Base-by-base conservation (phyloP, 768 basidiomycete genomes). In the Russula lepida region DNA sequence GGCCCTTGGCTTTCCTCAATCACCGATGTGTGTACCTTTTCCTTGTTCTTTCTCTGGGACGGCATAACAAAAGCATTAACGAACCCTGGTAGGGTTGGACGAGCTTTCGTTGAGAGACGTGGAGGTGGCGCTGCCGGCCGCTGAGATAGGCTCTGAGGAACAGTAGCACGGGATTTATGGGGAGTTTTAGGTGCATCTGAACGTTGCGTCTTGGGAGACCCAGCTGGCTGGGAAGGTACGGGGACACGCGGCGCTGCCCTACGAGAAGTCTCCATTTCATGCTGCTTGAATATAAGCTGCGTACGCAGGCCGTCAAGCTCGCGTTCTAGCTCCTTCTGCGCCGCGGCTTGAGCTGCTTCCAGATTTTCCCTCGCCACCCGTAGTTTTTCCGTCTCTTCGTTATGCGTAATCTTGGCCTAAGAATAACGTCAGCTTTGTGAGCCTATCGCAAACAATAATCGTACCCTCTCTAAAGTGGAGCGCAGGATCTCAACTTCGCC, bases 401-500 rank as follows among this genome's bases (percentile, higher is more conserved):
- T 28, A 49, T 65, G 66, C 35, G 46, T 37, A 9, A 51, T 30
- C 23, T 46, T 27, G 21, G 44, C 43, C 64, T 62, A 19, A 23
- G 17, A n/a, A 32, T 43, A 21, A 7, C 32, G 9, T 58, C 19
- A 48, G 56, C 35, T 12, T 11, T 28, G 28, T 4, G 8, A 19
- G 25, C 35, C 33, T 28, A 43, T 4, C 4, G 35, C 5, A 35
- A 39, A 2, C 17, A n/a, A 39, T 19, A 39, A 4, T 8, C 3
- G 6, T 43, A 66, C 66, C 64, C 62, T 66, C 9, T 66, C 54
- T 23, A 65, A 39, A 48, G 56, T 62, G 17, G 58, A 46, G 4
- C 66, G 66, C 30, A 66, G 41, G 21, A 66, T 61, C 39, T 58
- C 66, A 19, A 64, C 60, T 47, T 66, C 66, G 23, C 66, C 66